Evolutionary conservation across 768 basidiomycete genomes (phyloP), one percentile per base, ranked within the genome.

Genomic region (Harrya chromipes): DNA sequence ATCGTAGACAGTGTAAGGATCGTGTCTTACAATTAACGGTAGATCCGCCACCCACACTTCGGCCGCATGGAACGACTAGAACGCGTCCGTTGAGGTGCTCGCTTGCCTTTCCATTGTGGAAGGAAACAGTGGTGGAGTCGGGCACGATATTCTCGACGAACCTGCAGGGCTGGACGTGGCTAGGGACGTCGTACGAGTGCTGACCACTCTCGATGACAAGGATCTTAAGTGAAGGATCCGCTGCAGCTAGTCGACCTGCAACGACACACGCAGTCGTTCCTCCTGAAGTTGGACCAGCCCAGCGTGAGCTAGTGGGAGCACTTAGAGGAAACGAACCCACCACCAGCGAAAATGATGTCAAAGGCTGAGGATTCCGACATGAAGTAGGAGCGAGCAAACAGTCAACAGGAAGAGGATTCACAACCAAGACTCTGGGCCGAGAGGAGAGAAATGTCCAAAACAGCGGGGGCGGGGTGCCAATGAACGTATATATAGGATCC

Each of bases 181-280:
- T 43, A 29, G 49, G 52, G 35, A 59, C 41, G 17, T 60, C 53
- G 24, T 56, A 49, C 2, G 60, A 56, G 35, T 56, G 56, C 17
- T 53, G 56, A 3, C 66, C 66, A 8, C 50, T 50, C 43, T 68
- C 65, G 10, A 68, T 52, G 19, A 67, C 16, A 10, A 65, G 54
- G 24, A 68, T 64, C 41, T 51, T 63, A 36, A 66, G 61, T 6
- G 52, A 48, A 4, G 68, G 63, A 27, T 66, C 56, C 3, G 58
- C 60, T 0, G 50, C 46, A 11, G 56, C 56, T 7, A 69, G 52
- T 16, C 67, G 61, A 3, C 61, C 62, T 19, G 67, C 64, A 4
- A 53, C 50, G n/a, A 70, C 53, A 37, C 61, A 62, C 10, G 62
- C 67, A 7, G 62, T 53, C 16, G 62, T 57, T 17, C 67, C 67